Evolutionary conservation across 2,329 filamentous ascomycete genomes (phyloP).

Genomic region (Trichoderma lentiforme): DNA sequence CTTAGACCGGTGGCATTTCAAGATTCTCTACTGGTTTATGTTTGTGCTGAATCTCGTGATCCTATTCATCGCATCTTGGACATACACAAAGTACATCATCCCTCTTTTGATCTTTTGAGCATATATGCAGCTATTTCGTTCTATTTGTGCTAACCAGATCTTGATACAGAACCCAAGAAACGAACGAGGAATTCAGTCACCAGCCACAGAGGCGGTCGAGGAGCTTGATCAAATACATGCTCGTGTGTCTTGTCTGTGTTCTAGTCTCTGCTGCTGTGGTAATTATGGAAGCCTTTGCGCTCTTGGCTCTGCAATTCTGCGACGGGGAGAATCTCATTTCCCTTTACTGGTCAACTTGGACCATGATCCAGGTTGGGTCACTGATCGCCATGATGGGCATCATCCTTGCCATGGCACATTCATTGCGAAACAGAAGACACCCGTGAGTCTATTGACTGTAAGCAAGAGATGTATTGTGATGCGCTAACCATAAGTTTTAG

Average conservation of each 20-base stretch:
- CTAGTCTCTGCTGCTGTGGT: constrained; percentile 43
- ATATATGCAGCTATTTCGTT: background rate
- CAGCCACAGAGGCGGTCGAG: constrained; percentile 32
- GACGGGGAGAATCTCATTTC: constrained; percentile 59
- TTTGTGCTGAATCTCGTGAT: constrained; percentile 44
- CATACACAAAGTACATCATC: constrained; percentile 35
- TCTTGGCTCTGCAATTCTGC: constrained; percentile 56
- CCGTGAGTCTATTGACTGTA: constrained; percentile 39
- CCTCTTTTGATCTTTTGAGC: background rate
- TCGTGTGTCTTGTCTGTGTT: constrained; percentile 44
- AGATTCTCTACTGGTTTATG: constrained; percentile 45
- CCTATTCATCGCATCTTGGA: constrained; percentile 43
- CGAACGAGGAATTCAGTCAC: constrained; percentile 37
- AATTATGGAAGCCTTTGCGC: constrained; percentile 53
- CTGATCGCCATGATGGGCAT: constrained; percentile 58
- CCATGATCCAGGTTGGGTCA: constrained; percentile 56
- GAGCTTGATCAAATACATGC: constrained; percentile 42
- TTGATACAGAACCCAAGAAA: constrained; percentile 31
- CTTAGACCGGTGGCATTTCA: constrained; percentile 42
- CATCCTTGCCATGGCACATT: constrained; percentile 50
- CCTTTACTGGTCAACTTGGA: constrained; percentile 61
- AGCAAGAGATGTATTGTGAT: background rate
- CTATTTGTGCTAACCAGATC: background rate
- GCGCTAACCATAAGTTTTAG: constrained; percentile 26
- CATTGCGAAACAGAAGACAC: constrained; percentile 47